Conservation (phyloP, 305 asterid species). For the Solanum hybrid region DNA sequence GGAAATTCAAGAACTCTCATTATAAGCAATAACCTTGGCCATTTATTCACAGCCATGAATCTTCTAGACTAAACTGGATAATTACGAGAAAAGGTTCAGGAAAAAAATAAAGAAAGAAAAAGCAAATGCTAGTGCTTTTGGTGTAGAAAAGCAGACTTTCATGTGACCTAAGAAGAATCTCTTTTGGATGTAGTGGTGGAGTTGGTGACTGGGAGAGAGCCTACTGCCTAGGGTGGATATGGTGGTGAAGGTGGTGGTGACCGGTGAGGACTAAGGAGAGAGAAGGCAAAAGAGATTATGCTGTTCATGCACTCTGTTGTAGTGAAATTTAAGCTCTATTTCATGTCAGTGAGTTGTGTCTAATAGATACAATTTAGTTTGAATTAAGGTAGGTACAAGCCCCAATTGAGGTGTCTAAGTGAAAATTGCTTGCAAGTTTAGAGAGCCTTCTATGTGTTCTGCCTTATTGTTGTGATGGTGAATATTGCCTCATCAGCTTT, state of each 20-base stretch:
- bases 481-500: not conserved
- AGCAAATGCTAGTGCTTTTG: not conserved
- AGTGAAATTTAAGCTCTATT: not conserved
- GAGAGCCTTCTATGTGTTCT: not conserved
- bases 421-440: not conserved
- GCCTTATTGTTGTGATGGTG: not conserved
- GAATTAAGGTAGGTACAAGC: not conserved
- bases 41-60: not conserved
- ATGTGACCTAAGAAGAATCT: not conserved
- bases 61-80: not conserved
- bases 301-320: not conserved
- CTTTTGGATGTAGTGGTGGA: not conserved
- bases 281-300: not conserved
- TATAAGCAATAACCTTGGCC: not conserved
- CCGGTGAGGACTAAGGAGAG: not conserved
- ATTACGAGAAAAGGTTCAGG: not conserved
- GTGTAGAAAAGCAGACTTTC: not conserved
- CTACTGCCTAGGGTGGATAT: not conserved
- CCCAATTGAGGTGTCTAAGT: not conserved
- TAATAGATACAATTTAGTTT: not conserved
- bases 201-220: not conserved
- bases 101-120: not conserved
- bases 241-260: not conserved
- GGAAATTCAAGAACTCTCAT: not conserved
- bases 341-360: not conserved